phyloP scores from a whole-genome alignment of 495 filamentous ascomycete genomes.

The Chaetomium fimeti region DNA sequence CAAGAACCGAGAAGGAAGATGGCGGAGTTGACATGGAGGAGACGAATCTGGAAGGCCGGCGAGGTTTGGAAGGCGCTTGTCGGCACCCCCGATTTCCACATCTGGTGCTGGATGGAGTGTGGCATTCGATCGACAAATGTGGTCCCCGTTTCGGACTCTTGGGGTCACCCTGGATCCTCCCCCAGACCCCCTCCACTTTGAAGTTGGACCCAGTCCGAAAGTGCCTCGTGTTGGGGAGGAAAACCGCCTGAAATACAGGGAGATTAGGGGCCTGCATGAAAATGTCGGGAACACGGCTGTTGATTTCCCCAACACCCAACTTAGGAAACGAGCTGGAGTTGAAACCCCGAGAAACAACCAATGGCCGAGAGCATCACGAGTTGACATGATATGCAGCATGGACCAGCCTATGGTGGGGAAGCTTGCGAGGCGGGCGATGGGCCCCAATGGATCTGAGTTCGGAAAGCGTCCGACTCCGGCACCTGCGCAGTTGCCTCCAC shows the following conservation, averaged over 20 bases:
- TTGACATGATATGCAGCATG: background rate
- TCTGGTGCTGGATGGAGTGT: background rate
- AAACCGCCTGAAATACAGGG: slow-evolving; percentile 13
- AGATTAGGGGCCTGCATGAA: background rate
- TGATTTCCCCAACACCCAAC: background rate
- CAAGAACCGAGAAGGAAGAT: background rate
- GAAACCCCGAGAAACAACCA: background rate
- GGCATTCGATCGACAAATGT: slow-evolving; percentile 19
- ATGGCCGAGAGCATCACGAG: background rate
- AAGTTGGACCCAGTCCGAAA: slow-evolving; percentile 4
- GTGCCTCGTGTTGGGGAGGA: slow-evolving; percentile 20
- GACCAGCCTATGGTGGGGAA: background rate
- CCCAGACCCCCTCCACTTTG: slow-evolving; percentile 9
- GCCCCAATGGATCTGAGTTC: background rate
- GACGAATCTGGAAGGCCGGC: background rate
- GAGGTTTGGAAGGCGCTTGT: background rate
- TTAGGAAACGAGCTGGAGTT: background rate
- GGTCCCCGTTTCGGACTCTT: slow-evolving; percentile 20
- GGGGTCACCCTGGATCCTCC: slow-evolving; percentile 14
- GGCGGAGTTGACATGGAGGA: background rate
- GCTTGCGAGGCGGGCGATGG: background rate
- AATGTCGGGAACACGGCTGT: background rate
- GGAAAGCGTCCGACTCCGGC: slow-evolving; percentile 1
- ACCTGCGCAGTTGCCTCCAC: background rate
- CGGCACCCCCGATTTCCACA: background rate